Conservation (phyloP, 495 filamentous ascomycete genomes). For the Neurospora sp. region DNA sequence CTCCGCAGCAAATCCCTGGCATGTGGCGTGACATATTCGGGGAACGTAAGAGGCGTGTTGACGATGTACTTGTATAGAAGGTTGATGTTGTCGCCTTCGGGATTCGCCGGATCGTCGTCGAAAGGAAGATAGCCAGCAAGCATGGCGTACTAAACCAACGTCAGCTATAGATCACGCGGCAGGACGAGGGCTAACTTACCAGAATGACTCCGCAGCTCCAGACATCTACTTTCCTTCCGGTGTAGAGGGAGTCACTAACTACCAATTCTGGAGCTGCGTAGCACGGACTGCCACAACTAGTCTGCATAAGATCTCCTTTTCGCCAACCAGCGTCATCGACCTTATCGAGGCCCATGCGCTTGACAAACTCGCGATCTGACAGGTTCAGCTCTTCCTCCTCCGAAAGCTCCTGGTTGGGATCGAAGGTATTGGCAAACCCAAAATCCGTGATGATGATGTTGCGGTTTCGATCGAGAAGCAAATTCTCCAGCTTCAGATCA, state of each 20-base stretch:
- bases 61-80: conserved; percentile 99
- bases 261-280: conserved; percentile 97
- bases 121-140: conserved; percentile 97
- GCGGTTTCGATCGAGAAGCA: conserved; percentile 87
- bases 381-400: conserved; percentile 87
- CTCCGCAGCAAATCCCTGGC: conserved; percentile 84
- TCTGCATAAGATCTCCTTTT: conserved; percentile 70
- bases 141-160: conserved; percentile 80
- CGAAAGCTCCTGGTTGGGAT: conserved; percentile 73
- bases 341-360: conserved; percentile 62
- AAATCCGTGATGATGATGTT: conserved; percentile 99
- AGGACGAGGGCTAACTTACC: conserved; percentile 46
- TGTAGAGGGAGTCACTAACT: conserved; percentile 95
- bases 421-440: conserved; percentile 97
- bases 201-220: conserved; percentile 99
- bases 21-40: conserved; percentile 97
- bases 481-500: conserved; percentile 94
- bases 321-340: conserved; percentile 45
- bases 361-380: conserved; percentile 74
- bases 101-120: conserved; percentile 96
- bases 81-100: conserved; percentile 98
- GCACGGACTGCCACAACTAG: conserved; percentile 77
- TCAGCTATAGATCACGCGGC: not conserved
- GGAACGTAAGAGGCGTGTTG: conserved; percentile 92
- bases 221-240: conserved; percentile 93